A percentile compares a stretch with the other conserved stretches of the same genome.
These are phyloP conservation scores for Mrakia frigida DNA, from an alignment of 768 basidiomycete genomes.

Conservation along the genomic window DNA sequence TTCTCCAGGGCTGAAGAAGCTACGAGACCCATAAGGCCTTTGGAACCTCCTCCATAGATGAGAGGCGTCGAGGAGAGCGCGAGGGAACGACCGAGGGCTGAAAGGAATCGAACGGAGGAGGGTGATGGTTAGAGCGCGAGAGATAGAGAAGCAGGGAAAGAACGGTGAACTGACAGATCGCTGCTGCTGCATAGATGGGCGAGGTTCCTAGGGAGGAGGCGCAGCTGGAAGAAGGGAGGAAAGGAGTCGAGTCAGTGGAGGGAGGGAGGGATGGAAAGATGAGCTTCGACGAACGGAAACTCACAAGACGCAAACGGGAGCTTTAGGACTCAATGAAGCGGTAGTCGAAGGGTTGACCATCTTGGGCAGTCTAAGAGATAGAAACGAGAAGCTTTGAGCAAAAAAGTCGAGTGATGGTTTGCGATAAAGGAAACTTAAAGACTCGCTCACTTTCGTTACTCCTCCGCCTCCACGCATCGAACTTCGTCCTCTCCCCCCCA, in stretches of 20 bases:
- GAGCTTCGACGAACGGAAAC: neutral
- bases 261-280: neutral
- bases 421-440: too few species aligned
- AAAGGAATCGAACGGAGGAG: conserved; percentile 40
- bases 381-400: too few species aligned
- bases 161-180: neutral
- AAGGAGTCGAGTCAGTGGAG: neutral
- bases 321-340: neutral
- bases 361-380: too few species aligned
- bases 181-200: conserved; percentile 4
- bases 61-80: conserved; percentile 58
- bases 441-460: too few species aligned
- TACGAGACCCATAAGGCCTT: conserved; percentile 81
- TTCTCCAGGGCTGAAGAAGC: conserved; percentile 59
- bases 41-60: conserved; percentile 79
- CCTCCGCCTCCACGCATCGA: too few species aligned
- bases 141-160: neutral
- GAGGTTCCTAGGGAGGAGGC: conserved; percentile 17
- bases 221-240: neutral
- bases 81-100: conserved; percentile 70
- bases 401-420: too few species aligned
- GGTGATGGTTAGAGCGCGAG: neutral
- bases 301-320: conserved; percentile 15
- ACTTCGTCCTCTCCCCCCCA: neutral
- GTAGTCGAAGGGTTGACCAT: neutral